A percentile compares a stretch with the other conserved stretches of the same genome.
Conservation (phyloP, 2,329 filamentous ascomycete genomes). For the Hirsutella rhossiliensis region DNA sequence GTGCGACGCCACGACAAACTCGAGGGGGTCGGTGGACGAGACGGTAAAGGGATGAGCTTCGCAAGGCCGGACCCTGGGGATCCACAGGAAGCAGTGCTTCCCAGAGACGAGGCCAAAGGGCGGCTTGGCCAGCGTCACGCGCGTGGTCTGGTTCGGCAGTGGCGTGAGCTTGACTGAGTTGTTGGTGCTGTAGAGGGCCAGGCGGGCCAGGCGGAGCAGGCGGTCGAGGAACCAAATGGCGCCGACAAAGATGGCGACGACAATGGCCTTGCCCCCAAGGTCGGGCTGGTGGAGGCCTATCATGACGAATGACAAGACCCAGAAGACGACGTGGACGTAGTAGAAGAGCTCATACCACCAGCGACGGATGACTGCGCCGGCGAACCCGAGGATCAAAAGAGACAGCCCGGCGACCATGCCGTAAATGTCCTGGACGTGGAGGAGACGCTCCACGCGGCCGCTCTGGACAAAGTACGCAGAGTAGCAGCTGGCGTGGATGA, state of each 20-base stretch:
- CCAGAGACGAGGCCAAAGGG: constrained; percentile 35
- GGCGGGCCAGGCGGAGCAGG: constrained; percentile 29
- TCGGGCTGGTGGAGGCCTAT: constrained; percentile 40
- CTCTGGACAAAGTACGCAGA: constrained; percentile 23
- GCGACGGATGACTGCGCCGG: constrained; percentile 29
- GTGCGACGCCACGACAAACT: constrained; percentile 46
- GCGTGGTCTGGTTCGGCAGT: constrained; percentile 40
- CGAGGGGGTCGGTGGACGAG: constrained; percentile 35
- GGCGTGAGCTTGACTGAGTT: constrained; percentile 41
- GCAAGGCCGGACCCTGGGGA: constrained; percentile 41
- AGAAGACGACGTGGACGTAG: constrained; percentile 36
- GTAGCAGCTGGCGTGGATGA: constrained; percentile 35
- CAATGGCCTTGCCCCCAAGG: constrained; percentile 26
- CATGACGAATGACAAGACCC: constrained; percentile 33
- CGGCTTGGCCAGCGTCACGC: constrained; percentile 39
- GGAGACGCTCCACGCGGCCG: constrained; percentile 17
- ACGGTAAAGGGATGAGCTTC: constrained; percentile 57
- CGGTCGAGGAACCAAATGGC: constrained; percentile 40
- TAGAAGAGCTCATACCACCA: constrained; percentile 46
- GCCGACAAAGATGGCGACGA: constrained; percentile 28
- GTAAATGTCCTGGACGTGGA: constrained; percentile 26
- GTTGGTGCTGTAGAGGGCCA: constrained; percentile 32
- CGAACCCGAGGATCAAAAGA: constrained; percentile 30
- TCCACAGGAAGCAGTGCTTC: constrained; percentile 53
- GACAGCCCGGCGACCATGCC: constrained; percentile 35